Percentiles rank a stretch among this genome's conserved stretches.
phyloP scores from a whole-genome alignment of 1,284 basidiomycete genomes.

The Trametes polyzona region DNA sequence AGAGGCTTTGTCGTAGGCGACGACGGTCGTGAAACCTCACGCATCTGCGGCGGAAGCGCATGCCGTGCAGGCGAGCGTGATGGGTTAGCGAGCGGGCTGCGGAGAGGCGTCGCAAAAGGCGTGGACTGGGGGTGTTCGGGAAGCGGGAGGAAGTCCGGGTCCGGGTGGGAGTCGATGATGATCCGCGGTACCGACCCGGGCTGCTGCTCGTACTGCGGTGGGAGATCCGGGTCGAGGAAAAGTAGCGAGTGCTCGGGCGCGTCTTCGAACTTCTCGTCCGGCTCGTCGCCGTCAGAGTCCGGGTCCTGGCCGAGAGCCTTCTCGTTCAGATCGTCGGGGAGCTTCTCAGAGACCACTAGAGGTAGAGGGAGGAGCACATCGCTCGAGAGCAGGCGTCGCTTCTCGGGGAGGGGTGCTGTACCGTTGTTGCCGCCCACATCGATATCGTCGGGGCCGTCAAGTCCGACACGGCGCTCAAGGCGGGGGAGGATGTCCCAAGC shows the following conservation, averaged over 20 bases:
- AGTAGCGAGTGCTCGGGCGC: slow-evolving; percentile 33
- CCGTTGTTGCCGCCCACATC: neutral
- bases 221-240: slow-evolving; percentile 21
- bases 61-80: slow-evolving; percentile 31
- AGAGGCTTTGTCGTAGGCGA: slow-evolving; percentile 38
- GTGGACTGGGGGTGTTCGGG: slow-evolving; percentile 26
- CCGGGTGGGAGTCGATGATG: slow-evolving; percentile 28
- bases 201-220: slow-evolving; percentile 22
- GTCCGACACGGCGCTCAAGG: slow-evolving; percentile 33
- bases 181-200: slow-evolving; percentile 25
- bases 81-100: slow-evolving; percentile 25
- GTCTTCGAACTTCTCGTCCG: slow-evolving; percentile 45
- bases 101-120: slow-evolving; percentile 31
- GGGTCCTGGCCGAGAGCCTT: slow-evolving; percentile 12
- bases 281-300: slow-evolving; percentile 24
- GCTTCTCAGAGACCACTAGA: slow-evolving; percentile 12
- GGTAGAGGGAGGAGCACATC: slow-evolving; percentile 15
- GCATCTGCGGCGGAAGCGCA: slow-evolving; percentile 38
- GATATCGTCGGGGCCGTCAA: slow-evolving; percentile 17
- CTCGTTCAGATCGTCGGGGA: slow-evolving; percentile 11
- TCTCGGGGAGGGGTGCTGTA: slow-evolving; percentile 20
- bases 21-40: slow-evolving; percentile 30
- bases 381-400: slow-evolving; percentile 15
- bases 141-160: slow-evolving; percentile 39
- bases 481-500: slow-evolving; percentile 41